Evolutionary conservation across 306 rosid genomes (phyloP), one percentile per base, ranked within the genome.

Genomic region (Pterocarpus santalinus): DNA sequence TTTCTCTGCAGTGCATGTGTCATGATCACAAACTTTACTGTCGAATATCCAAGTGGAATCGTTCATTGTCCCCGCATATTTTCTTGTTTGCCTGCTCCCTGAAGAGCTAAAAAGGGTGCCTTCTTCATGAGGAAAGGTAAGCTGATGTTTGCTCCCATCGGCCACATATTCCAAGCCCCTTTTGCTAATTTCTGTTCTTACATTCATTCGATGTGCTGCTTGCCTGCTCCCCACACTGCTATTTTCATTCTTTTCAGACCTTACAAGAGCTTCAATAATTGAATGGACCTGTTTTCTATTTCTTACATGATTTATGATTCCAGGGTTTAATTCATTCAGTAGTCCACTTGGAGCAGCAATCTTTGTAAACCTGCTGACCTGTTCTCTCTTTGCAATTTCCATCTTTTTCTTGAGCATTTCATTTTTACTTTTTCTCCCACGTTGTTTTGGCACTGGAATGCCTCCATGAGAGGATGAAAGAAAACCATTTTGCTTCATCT

Each of bases 331-430:
- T n/a, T 88, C 98, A 82, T 85, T 92, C 70, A 96, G 89, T 81
- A 96, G 87, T 75, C 99, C 99, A 91, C 97, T 93, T 66, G 99
- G 99, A 85, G 99, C 99, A 66, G 98, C 99, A 77, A 93, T 85
- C 90, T 92, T 93, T 2, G 97, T 82, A 28, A 96, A 96, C 86
- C 89, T 83, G 80, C 78, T 91, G 17, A 92, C 89, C 84, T 96
- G 97, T 72, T 96, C 99, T 77, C 73, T 92, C 92, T 90, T 96
- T 38, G 99, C 92, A 56, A 90, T 85, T 72, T 93, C 99, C 83
- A 96, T 86, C 84, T 89, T 93, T 82, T 84, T 90, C 90, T 92
- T 90, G 44, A 83, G 87, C 44, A 80, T 81, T 13, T 92, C 96
- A 65, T 28, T 87, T 86, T 90, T 96, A 78, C 88, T 88, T 78